Base-by-base conservation (phyloP, 768 basidiomycete species). In the Lactarius tabidus region DNA sequence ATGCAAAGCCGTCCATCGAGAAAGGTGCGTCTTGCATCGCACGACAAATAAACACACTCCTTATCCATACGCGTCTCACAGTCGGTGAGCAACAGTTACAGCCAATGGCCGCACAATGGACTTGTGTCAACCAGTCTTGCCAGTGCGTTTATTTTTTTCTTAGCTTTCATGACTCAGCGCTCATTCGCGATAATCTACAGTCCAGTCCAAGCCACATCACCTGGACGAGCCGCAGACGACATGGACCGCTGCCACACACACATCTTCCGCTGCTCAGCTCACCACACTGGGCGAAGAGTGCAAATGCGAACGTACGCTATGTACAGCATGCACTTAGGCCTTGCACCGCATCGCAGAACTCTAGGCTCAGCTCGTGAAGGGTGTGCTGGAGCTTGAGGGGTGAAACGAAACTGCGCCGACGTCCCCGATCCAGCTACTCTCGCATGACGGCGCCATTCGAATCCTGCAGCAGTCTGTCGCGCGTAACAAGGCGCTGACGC, bases 361-460 rank as follows among this genome's bases (percentile, higher is more conserved):
- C 2, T 79, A 82, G 63, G 84, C 85, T 0, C 80, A 81, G 71
- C 71, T 88, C 6, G 82, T 84, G 0, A 79, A 80, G 6, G 77
- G 85, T n/a, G 86, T 87, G 53, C 79, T 79, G 0, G 83, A 86
- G 67, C 75, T 87, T 6, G 83, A 83, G 68, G 70, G 70, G 15
- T 58, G 60, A 4, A 35, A 39, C 38, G 48, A 31, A 51, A 39
- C 38, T 6, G 62, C 57, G 23, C 36, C 57, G 18, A 28, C 57
- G 28, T 58, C 66, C 2, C 45, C 69, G 10, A 39, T 55, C 18
- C 57, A 41, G 20, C 35, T 17, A n/a, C 63, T 70, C 15, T 65
- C 69, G 33, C 60, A 60, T 26, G 64, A 68, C n/a, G 59, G 67
- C n/a, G 69, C 69, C 6, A 65, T 70, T 51, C 63, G 67, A 8